These are phyloP conservation scores for Mycena vitilis DNA, from an alignment of 768 basidiomycete species.

Conservation along the genomic window DNA sequence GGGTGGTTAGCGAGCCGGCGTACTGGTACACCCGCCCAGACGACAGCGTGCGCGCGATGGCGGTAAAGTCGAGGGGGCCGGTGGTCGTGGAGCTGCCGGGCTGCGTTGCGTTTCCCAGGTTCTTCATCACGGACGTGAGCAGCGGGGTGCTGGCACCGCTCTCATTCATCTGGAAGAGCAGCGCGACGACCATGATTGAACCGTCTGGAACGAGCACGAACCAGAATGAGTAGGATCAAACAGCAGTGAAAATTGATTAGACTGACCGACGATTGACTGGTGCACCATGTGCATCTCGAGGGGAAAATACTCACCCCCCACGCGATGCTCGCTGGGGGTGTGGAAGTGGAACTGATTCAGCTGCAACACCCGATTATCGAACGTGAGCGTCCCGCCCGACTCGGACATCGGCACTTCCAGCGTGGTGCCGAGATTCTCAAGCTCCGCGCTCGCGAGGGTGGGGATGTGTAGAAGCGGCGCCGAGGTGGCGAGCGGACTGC, in stretches of 20 bases:
- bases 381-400: not conserved
- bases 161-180: slow-evolving; percentile 2
- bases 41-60: not conserved
- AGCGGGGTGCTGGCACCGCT: not conserved
- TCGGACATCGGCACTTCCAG: slow-evolving; percentile 9
- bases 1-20: slow-evolving; percentile 15
- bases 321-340: slow-evolving; percentile 27
- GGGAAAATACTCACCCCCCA: slow-evolving; percentile 11
- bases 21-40: slow-evolving; percentile 4
- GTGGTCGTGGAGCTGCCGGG: not conserved
- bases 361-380: not conserved
- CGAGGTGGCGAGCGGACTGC: not conserved
- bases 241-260: not conserved
- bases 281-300: slow-evolving; percentile 29
- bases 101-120: not conserved
- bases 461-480: not conserved
- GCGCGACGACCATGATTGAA: slow-evolving; percentile 3
- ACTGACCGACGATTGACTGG: not conserved
- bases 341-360: slow-evolving; percentile 27
- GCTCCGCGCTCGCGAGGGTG: not conserved
- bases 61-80: not conserved
- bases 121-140: not conserved
- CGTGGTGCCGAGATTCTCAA: slow-evolving; percentile 22
- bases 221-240: not conserved
- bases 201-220: slow-evolving; percentile 1